These are phyloP conservation scores for Avena atlantica DNA, from an alignment of 176 grass and related monocot species.

Conservation along the genomic window DNA sequence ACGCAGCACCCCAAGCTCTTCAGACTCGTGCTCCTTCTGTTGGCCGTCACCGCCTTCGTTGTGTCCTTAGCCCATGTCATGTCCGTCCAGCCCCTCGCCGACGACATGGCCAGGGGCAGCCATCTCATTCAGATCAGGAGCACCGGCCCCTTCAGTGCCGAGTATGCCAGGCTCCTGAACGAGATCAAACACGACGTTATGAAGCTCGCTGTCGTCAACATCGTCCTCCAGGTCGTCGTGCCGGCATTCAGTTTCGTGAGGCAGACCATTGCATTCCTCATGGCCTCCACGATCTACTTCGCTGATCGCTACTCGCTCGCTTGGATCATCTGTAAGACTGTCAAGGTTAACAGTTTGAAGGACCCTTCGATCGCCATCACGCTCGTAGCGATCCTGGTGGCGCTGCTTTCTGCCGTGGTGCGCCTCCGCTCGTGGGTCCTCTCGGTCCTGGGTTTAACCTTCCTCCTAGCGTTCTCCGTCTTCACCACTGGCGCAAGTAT, in stretches of 20 bases:
- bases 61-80: neutral
- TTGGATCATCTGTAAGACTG: neutral
- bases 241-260: neutral
- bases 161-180: neutral
- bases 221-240: neutral
- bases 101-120: neutral
- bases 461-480: neutral
- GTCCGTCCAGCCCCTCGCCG: neutral
- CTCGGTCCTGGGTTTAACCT: neutral
- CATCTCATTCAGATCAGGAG: neutral
- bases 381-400: neutral
- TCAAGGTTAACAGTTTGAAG: neutral
- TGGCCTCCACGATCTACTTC: conserved; percentile 22
- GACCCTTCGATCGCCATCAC: conserved; percentile 10
- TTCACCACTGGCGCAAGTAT: neutral
- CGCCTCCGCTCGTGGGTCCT: neutral
- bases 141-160: conserved; percentile 6
- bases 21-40: neutral
- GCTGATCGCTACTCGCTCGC: conserved; percentile 14
- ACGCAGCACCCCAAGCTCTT: conserved; percentile 27
- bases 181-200: neutral
- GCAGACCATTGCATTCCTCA: conserved; percentile 5
- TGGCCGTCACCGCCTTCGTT: neutral
- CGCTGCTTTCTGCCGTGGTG: neutral
- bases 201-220: neutral